Conservation (phyloP, 2,329 filamentous ascomycete genomes). For the Leptosphaerulina australis region DNA sequence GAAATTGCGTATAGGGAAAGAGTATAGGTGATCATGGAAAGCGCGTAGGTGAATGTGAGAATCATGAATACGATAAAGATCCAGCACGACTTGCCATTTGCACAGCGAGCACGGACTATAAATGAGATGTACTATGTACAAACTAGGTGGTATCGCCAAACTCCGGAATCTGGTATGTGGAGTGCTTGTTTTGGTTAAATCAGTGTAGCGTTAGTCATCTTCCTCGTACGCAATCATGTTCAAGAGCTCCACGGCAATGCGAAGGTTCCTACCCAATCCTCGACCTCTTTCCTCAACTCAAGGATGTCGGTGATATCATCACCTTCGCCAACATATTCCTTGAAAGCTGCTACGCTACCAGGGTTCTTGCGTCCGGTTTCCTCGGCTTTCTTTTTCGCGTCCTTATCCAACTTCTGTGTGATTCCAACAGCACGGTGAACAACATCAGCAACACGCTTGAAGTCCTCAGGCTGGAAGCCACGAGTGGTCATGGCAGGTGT, state of each 20-base stretch:
- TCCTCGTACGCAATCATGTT: neutral
- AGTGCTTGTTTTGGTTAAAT: conserved; percentile 16
- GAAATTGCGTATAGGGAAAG: neutral
- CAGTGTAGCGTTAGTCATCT: conserved; percentile 1
- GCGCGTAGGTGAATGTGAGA: conserved; percentile 8
- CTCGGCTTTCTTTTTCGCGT: conserved; percentile 48
- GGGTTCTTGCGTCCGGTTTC: conserved; percentile 48
- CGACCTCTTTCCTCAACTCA: conserved; percentile 49
- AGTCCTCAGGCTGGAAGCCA: conserved; percentile 91
- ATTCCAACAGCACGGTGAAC: conserved; percentile 51
- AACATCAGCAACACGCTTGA: conserved; percentile 67
- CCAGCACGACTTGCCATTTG: conserved; percentile 17
- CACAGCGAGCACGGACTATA: conserved; percentile 2
- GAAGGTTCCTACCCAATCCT: conserved; percentile 52
- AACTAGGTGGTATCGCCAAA: conserved; percentile 22
- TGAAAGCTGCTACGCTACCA: conserved; percentile 49
- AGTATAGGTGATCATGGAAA: neutral
- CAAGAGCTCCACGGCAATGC: conserved; percentile 48
- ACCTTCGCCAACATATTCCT: conserved; percentile 50
- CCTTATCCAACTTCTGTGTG: conserved; percentile 50
- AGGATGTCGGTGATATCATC: conserved; percentile 51
- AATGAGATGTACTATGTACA: conserved; percentile 25
- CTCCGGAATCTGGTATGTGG: conserved; percentile 24
- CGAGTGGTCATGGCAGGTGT: conserved; percentile 97
- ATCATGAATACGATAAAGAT: neutral